Evolutionary conservation across 2,329 filamentous ascomycete species (phyloP).

Genomic region (Fusarium redolens): DNA sequence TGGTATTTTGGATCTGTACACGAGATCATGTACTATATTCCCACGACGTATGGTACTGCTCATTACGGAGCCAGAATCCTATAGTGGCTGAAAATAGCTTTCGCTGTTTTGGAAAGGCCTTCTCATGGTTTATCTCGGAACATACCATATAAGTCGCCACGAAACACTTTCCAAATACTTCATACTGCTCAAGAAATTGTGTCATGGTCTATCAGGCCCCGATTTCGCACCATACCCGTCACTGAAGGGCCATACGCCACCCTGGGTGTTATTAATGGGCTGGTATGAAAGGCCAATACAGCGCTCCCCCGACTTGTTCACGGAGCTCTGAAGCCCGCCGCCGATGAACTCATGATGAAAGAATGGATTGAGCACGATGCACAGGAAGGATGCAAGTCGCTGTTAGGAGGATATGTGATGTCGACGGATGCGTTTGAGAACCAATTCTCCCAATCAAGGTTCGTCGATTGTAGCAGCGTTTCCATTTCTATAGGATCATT

Average conservation of each 20-base stretch:
- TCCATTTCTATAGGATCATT: background rate
- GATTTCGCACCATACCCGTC: too few relatives aligned
- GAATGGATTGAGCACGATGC: background rate
- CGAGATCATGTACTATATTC: too few relatives aligned
- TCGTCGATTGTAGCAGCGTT: background rate
- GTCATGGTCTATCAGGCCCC: background rate
- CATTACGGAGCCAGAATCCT: rapidly evolving
- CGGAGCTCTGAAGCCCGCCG: rapidly evolving
- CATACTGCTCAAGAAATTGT: background rate
- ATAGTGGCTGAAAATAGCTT: rapidly evolving
- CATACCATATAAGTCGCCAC: background rate
- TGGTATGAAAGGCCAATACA: background rate
- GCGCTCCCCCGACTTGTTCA: too few relatives aligned
- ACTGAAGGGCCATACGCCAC: background rate
- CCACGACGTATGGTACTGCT: background rate
- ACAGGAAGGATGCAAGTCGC: background rate
- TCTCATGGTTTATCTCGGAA: background rate
- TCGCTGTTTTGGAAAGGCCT: background rate
- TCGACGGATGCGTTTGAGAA: background rate
- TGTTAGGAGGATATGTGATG: background rate
- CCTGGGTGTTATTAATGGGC: too few relatives aligned
- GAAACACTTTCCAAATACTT: background rate
- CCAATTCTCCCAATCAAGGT: too few relatives aligned
- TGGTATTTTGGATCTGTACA: background rate
- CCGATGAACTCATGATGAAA: background rate